Conservation (phyloP, 2,329 filamentous ascomycete species). For the Lachnellula arida region DNA sequence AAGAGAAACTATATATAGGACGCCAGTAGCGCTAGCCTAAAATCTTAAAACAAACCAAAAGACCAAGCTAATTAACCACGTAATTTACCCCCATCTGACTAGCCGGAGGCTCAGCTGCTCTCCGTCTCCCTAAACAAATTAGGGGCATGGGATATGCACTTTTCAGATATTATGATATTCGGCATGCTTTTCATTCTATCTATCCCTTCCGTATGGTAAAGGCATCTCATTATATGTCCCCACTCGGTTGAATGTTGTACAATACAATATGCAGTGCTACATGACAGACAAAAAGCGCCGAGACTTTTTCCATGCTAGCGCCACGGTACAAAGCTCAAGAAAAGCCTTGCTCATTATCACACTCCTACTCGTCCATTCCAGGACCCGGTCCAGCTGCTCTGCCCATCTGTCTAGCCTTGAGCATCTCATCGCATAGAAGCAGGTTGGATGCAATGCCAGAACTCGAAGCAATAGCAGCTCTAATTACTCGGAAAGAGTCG, state of each 20-base stretch:
- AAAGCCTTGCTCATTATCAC: neutral
- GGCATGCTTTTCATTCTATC: neutral
- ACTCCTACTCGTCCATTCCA: constrained; percentile 51
- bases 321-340: neutral
- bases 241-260: neutral
- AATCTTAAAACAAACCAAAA: no score
- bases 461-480: constrained; percentile 90
- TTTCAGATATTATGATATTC: no score
- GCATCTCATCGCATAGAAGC: constrained; percentile 89
- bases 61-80: no score
- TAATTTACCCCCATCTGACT: no score
- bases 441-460: constrained; percentile 94
- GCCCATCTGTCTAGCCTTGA: constrained; percentile 96
- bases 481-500: constrained; percentile 91
- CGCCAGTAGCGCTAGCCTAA: no score
- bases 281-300: neutral
- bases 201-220: neutral
- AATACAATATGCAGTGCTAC: constrained; percentile 1
- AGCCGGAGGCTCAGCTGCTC: no score
- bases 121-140: no score
- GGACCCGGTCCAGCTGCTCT: constrained; percentile 57
- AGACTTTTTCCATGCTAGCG: neutral
- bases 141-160: no score
- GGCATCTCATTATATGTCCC: neutral
- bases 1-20: no score